Percentiles rank a stretch among this genome's conserved stretches.
Evolutionary conservation across 2,329 filamentous ascomycete genomes (phyloP).

Genomic region (Didymella keratinophila): DNA sequence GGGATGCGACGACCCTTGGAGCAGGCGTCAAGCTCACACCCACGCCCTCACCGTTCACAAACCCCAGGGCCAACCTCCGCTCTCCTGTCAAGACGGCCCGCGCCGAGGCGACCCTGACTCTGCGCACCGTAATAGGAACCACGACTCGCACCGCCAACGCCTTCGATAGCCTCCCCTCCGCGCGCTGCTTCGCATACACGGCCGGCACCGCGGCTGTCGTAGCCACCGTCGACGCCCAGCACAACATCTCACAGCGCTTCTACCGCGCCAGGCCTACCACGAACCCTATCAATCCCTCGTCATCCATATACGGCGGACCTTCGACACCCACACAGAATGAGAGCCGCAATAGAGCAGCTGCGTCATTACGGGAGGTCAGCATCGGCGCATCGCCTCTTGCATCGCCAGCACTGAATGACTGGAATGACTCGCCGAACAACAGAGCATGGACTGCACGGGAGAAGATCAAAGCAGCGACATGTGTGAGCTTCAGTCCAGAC

Average conservation of each 20-base stretch:
- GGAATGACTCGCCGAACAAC: conserved; percentile 65
- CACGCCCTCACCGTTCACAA: conserved; percentile 69
- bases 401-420: conserved; percentile 59
- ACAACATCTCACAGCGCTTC: conserved; percentile 77
- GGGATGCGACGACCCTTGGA: conserved; percentile 49
- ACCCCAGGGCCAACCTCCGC: conserved; percentile 66
- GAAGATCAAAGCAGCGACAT: conserved; percentile 92
- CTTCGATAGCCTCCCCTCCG: conserved; percentile 80
- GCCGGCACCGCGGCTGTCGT: conserved; percentile 94
- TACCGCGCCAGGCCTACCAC: conserved; percentile 81
- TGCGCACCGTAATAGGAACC: conserved; percentile 88
- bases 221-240: conserved; percentile 75
- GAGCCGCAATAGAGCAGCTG: conserved; percentile 66
- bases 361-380: conserved; percentile 59
- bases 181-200: conserved; percentile 81
- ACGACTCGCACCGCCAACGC: conserved; percentile 85
- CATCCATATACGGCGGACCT: conserved; percentile 60
- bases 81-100: conserved; percentile 65
- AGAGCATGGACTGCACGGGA: conserved; percentile 89
- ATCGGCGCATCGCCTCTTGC: conserved; percentile 53
- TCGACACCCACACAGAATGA: conserved; percentile 63
- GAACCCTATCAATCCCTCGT: conserved; percentile 70
- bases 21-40: conserved; percentile 65
- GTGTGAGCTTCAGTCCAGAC: conserved; percentile 86
- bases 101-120: conserved; percentile 64